Conservation (phyloP, 441 rosid species). For the Geranium incanum region DNA sequence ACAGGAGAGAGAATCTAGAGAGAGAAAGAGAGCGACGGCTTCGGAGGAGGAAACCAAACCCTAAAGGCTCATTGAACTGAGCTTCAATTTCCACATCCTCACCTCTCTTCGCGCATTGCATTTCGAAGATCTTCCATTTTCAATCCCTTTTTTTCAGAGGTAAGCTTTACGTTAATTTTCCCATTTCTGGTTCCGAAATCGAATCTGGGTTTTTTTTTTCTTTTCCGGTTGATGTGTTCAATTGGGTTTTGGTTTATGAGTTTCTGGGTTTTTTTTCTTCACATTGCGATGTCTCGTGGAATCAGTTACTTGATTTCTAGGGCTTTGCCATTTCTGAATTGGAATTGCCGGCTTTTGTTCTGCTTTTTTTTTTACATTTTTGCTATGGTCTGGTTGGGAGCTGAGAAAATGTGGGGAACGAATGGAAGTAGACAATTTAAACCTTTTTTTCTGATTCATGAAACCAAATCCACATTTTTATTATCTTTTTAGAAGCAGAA, state of each 20-base stretch:
- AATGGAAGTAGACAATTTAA: too few relatives aligned
- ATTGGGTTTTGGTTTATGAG: neutral
- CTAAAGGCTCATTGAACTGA: conserved; percentile 10
- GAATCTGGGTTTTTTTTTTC: conserved; percentile 23
- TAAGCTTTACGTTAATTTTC: conserved; percentile 13
- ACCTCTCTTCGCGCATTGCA: conserved; percentile 20
- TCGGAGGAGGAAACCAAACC: conserved; percentile 16
- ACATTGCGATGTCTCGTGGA: too few relatives aligned
- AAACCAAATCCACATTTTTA: too few relatives aligned
- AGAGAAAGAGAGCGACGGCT: neutral
- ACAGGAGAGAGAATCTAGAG: conserved; percentile 13
- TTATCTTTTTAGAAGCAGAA: too few relatives aligned
- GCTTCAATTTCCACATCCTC: conserved; percentile 16
- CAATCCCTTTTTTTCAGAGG: conserved; percentile 16
- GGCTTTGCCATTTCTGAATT: too few relatives aligned
- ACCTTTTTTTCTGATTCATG: too few relatives aligned
- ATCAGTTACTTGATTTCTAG: too few relatives aligned
- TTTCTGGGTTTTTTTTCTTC: neutral
- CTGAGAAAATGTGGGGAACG: too few relatives aligned
- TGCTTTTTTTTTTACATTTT: too few relatives aligned
- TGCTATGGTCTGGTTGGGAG: too few relatives aligned
- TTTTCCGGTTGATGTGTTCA: neutral
- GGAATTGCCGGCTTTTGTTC: too few relatives aligned
- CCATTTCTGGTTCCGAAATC: neutral
- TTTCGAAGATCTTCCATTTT: conserved; percentile 40